Percentiles rank a stretch among this genome's conserved stretches.
Evolutionary conservation across 2,329 filamentous ascomycete species (phyloP).

Genomic region (Neofusicoccum umdonicola): DNA sequence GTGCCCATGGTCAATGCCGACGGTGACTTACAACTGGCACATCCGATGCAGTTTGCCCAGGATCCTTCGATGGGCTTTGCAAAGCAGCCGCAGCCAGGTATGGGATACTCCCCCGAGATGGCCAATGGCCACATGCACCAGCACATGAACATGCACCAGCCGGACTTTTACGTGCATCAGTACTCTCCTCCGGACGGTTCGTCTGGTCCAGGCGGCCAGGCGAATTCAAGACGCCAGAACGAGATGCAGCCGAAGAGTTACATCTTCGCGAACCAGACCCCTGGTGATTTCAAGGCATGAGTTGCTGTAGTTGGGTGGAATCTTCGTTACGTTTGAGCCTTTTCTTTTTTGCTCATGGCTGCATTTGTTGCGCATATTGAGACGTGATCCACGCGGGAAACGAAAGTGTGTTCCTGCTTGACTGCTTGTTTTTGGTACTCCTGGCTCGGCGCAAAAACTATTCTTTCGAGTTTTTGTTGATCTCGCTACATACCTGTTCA

Average conservation of each 20-base stretch:
- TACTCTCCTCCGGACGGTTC: constrained; percentile 40
- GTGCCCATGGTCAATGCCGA: constrained; percentile 22
- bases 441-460: constrained; percentile 11
- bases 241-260: constrained; percentile 45
- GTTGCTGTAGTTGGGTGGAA: background rate
- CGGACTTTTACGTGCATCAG: constrained; percentile 46
- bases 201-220: background rate
- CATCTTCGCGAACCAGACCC: constrained; percentile 48
- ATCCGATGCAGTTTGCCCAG: constrained; percentile 20
- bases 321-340: background rate
- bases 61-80: constrained; percentile 9
- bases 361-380: background rate
- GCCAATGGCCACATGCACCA: background rate
- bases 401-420: constrained; percentile 7
- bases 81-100: background rate
- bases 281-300: constrained; percentile 40
- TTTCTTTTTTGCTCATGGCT: constrained; percentile 4
- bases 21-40: constrained; percentile 20
- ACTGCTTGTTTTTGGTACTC: constrained; percentile 10
- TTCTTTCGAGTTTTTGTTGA: constrained; percentile 12
- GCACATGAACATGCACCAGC: constrained; percentile 27
- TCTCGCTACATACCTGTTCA: constrained; percentile 17
- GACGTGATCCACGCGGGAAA: constrained; percentile 3
- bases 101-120: background rate
- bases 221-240: constrained; percentile 23